Conservation (phyloP, 768 basidiomycete species). For the Suillus clintonianus region DNA sequence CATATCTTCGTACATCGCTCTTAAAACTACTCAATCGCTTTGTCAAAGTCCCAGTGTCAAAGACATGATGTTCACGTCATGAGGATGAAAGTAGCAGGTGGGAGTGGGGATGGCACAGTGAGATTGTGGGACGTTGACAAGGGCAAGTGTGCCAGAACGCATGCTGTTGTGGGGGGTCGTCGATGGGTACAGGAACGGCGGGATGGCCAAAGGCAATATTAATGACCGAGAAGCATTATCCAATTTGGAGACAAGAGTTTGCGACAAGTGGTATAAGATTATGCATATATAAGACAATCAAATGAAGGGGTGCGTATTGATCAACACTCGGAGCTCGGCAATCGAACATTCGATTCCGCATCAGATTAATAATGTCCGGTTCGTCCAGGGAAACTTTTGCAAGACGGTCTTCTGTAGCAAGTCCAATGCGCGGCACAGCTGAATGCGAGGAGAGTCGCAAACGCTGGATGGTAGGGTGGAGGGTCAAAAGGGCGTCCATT, state of each 20-base stretch:
- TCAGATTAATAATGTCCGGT: not conserved
- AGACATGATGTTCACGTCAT: too few species aligned
- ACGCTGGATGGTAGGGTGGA: slow-evolving; percentile 3
- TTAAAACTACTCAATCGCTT: too few species aligned
- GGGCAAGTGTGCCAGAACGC: too few species aligned
- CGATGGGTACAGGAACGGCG: slow-evolving; percentile 38
- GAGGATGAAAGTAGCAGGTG: too few species aligned
- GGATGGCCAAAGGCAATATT: slow-evolving; percentile 25
- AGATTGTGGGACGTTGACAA: too few species aligned
- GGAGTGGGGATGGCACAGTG: too few species aligned
- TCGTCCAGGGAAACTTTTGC: slow-evolving; percentile 3
- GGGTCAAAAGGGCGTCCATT: not conserved
- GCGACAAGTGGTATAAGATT: not conserved
- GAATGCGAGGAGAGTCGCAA: not conserved
- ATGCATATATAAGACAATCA: too few species aligned
- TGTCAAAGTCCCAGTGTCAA: too few species aligned
- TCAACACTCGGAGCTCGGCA: not conserved
- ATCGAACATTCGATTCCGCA: not conserved
- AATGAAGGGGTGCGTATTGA: too few species aligned
- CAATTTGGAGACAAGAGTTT: not conserved
- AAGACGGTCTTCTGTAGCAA: not conserved
- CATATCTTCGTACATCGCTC: not conserved
- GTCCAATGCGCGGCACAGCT: not conserved
- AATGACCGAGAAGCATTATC: slow-evolving; percentile 6
- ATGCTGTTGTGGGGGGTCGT: slow-evolving; percentile 63